These are phyloP conservation scores for Echium plantagineum DNA, from an alignment of 257 asterid species.

Conservation along the genomic window DNA sequence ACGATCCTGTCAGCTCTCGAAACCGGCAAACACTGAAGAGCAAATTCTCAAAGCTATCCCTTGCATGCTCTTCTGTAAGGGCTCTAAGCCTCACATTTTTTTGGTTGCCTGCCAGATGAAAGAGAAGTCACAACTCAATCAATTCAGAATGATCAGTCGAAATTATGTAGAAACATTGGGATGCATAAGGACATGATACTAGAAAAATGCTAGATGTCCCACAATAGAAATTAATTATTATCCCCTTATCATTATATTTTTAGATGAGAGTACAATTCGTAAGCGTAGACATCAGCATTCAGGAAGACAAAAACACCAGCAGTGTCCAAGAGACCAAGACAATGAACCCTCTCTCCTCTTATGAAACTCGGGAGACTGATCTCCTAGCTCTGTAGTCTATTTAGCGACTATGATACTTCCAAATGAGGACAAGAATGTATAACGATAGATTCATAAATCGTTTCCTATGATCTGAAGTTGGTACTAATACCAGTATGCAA, in stretches of 20 bases:
- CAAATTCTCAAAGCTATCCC: conserved; percentile 89
- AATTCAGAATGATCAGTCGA: not conserved
- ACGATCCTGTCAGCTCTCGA: conserved; percentile 85
- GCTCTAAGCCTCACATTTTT: conserved; percentile 64
- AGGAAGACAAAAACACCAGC: not conserved
- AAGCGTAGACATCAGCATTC: not conserved
- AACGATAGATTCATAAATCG: too few relatives aligned
- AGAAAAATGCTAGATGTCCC: not conserved
- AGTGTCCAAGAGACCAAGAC: not conserved
- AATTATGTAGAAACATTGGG: not conserved
- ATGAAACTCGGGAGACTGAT: not conserved
- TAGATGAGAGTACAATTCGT: not conserved
- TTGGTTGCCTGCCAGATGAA: conserved; percentile 39
- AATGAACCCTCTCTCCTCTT: not conserved
- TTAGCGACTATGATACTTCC: not conserved
- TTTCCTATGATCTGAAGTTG: not conserved
- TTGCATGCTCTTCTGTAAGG: conserved; percentile 55
- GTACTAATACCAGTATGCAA: not conserved
- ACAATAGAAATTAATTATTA: not conserved
- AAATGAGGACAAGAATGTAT: not conserved
- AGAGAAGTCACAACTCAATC: not conserved
- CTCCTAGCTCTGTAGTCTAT: not conserved
- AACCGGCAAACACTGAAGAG: conserved; percentile 85
- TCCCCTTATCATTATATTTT: not conserved
- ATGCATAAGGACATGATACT: not conserved